Percentiles rank a stretch among this genome's conserved stretches.
Evolutionary conservation across 176 grass and related monocot genomes (phyloP).

Genomic region (Hsuehochloa calcarea): DNA sequence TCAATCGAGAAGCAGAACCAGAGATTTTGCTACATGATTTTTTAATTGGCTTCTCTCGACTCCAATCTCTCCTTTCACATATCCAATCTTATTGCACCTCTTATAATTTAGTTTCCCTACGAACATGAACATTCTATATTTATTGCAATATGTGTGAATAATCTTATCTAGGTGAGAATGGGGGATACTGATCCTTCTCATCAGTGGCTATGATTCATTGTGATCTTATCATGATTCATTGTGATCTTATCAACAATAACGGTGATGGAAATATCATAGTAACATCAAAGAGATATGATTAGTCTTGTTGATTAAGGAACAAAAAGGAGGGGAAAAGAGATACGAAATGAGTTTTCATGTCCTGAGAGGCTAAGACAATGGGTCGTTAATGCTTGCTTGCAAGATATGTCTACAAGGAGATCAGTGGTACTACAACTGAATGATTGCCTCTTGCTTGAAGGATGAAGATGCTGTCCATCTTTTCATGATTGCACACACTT

Average conservation of each 20-base stretch:
- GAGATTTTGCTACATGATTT: neutral
- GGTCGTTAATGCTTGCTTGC: slow-evolving; percentile 34
- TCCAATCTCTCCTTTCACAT: neutral
- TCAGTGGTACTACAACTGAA: slow-evolving; percentile 7
- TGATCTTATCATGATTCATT: neutral
- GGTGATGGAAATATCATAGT: neutral
- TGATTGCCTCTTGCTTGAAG: slow-evolving; percentile 43
- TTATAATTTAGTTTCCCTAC: neutral
- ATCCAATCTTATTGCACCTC: neutral
- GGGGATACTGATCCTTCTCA: neutral
- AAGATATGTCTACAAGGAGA: slow-evolving; percentile 31
- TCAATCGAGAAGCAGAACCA: neutral
- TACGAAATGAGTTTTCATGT: neutral
- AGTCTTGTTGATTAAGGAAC: neutral
- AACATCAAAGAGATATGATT: neutral
- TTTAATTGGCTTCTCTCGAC: neutral
- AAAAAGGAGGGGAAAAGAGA: neutral
- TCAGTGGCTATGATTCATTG: neutral
- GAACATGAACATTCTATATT: neutral
- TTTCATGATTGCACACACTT: slow-evolving; percentile 40
- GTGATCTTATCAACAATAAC: neutral
- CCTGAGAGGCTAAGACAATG: neutral
- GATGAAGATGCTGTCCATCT: slow-evolving; percentile 38
- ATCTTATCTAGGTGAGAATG: neutral
- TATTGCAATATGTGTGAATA: neutral